Conservation (phyloP, 2,329 filamentous ascomycete species). For the Westerdykella ornata region DNA sequence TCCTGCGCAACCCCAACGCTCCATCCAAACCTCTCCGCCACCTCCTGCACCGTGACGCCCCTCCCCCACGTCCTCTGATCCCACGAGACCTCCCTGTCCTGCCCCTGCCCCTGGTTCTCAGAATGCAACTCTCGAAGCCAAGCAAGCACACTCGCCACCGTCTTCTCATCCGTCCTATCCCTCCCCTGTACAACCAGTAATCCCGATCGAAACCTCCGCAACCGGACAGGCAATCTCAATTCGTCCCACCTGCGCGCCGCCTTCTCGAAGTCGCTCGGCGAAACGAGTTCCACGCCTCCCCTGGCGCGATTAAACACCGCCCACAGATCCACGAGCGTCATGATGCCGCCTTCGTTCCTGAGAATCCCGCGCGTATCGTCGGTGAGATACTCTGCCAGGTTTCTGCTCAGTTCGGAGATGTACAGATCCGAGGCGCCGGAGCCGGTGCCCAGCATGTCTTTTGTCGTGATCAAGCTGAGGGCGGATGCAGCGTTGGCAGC, state of each 20-base stretch:
- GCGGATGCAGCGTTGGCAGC: constrained; percentile 72
- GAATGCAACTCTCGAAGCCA: constrained; percentile 73
- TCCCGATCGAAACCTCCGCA: constrained; percentile 85
- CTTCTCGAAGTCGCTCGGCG: constrained; percentile 84
- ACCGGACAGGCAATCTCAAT: constrained; percentile 74
- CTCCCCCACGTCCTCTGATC: constrained; percentile 72
- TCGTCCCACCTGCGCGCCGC: constrained; percentile 84
- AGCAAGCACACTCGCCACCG: constrained; percentile 63
- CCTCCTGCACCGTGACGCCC: constrained; percentile 83
- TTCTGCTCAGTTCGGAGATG: constrained; percentile 53
- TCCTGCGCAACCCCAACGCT: constrained; percentile 93
- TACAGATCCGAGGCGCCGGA: constrained; percentile 79
- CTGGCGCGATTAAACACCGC: constrained; percentile 82
- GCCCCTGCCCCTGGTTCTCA: constrained; percentile 43
- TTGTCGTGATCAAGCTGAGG: constrained; percentile 84
- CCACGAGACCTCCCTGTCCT: constrained; percentile 53
- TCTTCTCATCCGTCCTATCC: constrained; percentile 86
- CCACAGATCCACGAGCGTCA: constrained; percentile 38
- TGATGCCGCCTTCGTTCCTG: constrained; percentile 34
- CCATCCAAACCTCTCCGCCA: constrained; percentile 88
- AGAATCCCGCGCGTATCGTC: constrained; percentile 35
- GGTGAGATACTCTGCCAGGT: constrained; percentile 36
- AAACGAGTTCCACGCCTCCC: constrained; percentile 90
- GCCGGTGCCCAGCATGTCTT: constrained; percentile 76
- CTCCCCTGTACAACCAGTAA: constrained; percentile 87